Conservation (phyloP, 306 rosid genomes). For the Potentilla sterilis region DNA sequence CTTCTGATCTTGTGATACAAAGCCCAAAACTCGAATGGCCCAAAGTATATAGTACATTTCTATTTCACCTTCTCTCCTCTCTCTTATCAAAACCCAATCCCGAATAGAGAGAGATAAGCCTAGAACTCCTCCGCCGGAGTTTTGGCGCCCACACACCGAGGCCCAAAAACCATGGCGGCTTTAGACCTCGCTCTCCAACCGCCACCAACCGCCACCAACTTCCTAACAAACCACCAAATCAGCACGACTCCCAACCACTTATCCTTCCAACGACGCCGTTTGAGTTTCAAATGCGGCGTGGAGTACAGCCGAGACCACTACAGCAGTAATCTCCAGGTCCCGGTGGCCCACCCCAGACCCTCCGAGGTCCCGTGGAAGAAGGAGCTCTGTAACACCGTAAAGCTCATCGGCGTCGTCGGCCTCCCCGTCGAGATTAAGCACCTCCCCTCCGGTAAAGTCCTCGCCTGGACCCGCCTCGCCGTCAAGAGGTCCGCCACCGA, state of each 20-base stretch:
- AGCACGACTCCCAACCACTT: conserved; percentile 22
- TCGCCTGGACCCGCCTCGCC: conserved; percentile 83
- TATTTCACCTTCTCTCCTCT: too few relatives aligned
- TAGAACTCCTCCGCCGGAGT: not conserved
- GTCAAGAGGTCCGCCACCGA: conserved; percentile 72
- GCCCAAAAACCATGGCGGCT: conserved; percentile 39
- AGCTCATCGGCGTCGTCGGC: conserved; percentile 72
- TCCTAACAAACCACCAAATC: too few relatives aligned
- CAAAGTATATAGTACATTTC: too few relatives aligned
- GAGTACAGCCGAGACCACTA: conserved; percentile 31
- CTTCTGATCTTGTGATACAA: too few relatives aligned
- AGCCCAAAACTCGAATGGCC: too few relatives aligned
- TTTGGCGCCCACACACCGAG: conserved; percentile 17
- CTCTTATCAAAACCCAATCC: too few relatives aligned
- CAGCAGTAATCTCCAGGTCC: conserved; percentile 17
- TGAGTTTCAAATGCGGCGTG: conserved; percentile 48
- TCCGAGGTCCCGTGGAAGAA: conserved; percentile 82
- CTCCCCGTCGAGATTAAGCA: conserved; percentile 70
- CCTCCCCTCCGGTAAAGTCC: conserved; percentile 68
- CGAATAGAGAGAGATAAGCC: conserved; percentile 11
- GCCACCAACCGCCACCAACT: conserved; percentile 29
- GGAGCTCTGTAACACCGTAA: conserved; percentile 75
- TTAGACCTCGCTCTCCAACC: conserved; percentile 27
- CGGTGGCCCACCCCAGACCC: conserved; percentile 56
- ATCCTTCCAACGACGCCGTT: conserved; percentile 18